phyloP scores from a whole-genome alignment of 371 early-diverging fungal genomes.

The Mycotypha africana region DNA sequence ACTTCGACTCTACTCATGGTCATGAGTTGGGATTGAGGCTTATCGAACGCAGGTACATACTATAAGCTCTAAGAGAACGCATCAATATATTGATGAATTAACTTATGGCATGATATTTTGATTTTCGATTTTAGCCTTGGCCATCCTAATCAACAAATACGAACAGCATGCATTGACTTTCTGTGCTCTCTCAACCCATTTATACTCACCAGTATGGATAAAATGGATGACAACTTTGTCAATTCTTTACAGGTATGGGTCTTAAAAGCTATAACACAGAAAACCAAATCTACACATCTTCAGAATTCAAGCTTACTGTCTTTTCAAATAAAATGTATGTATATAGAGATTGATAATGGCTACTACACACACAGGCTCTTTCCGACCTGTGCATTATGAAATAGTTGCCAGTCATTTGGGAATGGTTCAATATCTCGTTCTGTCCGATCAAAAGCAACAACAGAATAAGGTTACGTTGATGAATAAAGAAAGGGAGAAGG shows the following conservation, averaged over 20 bases:
- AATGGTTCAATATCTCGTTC: slow-evolving; percentile 27
- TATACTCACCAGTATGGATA: slow-evolving; percentile 13
- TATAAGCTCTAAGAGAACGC: no score
- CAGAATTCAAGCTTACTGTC: neutral
- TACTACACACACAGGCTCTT: slow-evolving; percentile 41
- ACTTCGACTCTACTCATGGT: no score
- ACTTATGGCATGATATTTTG: no score
- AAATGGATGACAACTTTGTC: neutral
- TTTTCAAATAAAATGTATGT: no score
- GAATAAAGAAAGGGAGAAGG: no score
- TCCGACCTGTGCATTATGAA: slow-evolving; percentile 43
- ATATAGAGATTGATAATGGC: slow-evolving; percentile 29
- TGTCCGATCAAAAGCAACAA: no score
- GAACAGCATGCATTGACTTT: slow-evolving; percentile 18
- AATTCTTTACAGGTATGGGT: slow-evolving; percentile 14
- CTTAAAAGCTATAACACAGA: no score
- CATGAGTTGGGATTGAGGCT: no score
- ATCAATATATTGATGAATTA: no score
- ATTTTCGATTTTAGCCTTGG: slow-evolving; percentile 22
- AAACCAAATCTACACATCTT: neutral
- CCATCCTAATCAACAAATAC: slow-evolving; percentile 12
- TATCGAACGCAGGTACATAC: no score
- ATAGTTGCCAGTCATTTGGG: slow-evolving; percentile 34
- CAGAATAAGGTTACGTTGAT: no score
- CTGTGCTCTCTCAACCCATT: slow-evolving; percentile 23